Base-by-base conservation (phyloP, 2,329 filamentous ascomycete species). In the Endocalyx cinctus region DNA sequence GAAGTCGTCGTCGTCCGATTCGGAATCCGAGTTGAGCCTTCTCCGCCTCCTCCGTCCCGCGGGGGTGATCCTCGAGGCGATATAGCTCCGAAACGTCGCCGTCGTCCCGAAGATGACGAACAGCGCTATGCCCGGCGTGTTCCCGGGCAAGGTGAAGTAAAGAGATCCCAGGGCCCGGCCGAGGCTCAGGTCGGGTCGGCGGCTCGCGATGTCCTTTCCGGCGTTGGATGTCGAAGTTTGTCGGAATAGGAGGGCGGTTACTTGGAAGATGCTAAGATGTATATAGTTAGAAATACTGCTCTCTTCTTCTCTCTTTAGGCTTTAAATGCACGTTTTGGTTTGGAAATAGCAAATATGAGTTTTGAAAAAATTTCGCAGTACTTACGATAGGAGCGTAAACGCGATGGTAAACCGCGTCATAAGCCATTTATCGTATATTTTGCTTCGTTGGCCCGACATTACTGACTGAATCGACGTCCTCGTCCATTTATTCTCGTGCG, bases 371-470 rank as follows among this genome's bases (percentile, higher is more conserved):
- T n/a, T n/a, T n/a, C n/a, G n/a, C n/a, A 17, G 3, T 1, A 15
- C 47, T 23, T 31, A 50, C 47, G 34, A 42, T 12, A 50, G 39
- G 2, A 41, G 17, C 3, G 48, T 37, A 20, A 52, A 52, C 6
- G 48, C 50, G 11, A 46, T 40, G 7, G 48, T 51, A 25, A 53
- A 53, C n/a, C 50, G 46, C 8, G 51, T 43, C 41, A 53, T 46
- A 6, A 53, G 42, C 50, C 50, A 53, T 14, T 49, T 39, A 18
- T 53, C 50, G 17, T 51, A 52, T 3, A 53, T 37, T 1, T n/a
- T n/a, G n/a, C 49, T 46, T 10, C 33, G 34, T 5, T 30, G 23
- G 22, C 29, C 29, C 17, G n/a, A n/a, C n/a, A n/a, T n/a, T n/a
- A n/a, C n/a, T n/a, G n/a, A n/a, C n/a, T n/a, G n/a, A n/a, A n/a